Evolutionary conservation across 2,329 filamentous ascomycete genomes (phyloP).

Genomic region (Xylaria arbuscula): DNA sequence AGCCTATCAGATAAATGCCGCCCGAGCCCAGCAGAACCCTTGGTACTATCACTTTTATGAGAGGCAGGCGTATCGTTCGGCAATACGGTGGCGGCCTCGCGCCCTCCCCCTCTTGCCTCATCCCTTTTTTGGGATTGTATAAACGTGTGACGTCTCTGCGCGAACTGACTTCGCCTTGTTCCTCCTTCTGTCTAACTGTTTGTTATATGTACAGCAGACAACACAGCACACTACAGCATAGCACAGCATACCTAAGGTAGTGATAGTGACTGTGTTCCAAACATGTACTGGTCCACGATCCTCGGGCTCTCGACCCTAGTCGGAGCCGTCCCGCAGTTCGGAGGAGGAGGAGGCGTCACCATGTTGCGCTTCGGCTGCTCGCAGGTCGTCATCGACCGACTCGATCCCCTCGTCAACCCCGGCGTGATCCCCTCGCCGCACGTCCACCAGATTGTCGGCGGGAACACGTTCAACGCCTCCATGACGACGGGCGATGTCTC

Average conservation of each 20-base stretch:
- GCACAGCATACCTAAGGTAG: background rate
- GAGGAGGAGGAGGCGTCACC: constrained; percentile 44
- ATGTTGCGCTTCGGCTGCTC: constrained; percentile 58
- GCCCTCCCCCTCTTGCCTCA: background rate
- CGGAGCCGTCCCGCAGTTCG: constrained; percentile 48
- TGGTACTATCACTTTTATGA: constrained; percentile 1
- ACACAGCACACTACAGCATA: constrained; percentile 2
- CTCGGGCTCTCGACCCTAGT: constrained; percentile 48
- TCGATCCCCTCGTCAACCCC: constrained; percentile 53
- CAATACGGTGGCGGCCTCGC: constrained; percentile 12
- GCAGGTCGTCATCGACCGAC: constrained; percentile 60
- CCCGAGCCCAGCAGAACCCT: constrained; percentile 9
- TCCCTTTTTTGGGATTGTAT: constrained; percentile 14
- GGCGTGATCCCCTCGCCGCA: constrained; percentile 63
- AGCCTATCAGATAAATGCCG: constrained; percentile 38
- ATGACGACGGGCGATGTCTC: constrained; percentile 54
- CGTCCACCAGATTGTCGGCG: constrained; percentile 68
- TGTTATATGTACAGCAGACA: no score
- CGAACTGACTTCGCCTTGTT: background rate
- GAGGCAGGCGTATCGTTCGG: constrained; percentile 18
- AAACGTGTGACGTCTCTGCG: constrained; percentile 19
- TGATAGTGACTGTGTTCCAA: constrained; percentile 4
- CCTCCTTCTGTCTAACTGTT: background rate
- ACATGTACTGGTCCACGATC: constrained; percentile 50
- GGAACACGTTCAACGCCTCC: constrained; percentile 57